Conservation (phyloP, 345 rosid species). For the Jatropha curcas region DNA sequence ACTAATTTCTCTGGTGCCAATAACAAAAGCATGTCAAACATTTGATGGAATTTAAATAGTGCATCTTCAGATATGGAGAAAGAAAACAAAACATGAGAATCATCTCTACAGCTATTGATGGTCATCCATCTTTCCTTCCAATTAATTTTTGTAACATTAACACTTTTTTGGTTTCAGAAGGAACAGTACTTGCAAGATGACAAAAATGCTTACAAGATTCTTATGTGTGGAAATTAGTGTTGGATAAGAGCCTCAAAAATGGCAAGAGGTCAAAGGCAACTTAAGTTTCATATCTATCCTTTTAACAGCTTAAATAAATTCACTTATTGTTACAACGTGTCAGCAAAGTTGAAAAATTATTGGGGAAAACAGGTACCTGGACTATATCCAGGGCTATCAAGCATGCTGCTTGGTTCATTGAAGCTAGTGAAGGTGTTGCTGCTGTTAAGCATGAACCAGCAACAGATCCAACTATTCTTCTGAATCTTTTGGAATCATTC, state of each 20-base stretch:
- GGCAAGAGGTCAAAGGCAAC: background rate
- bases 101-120: background rate
- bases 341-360: background rate
- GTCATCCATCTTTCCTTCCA: background rate
- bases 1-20: background rate
- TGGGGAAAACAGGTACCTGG: slow-evolving; percentile 50
- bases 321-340: background rate
- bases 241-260: background rate
- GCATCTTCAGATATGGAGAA: background rate
- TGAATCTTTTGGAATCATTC: slow-evolving; percentile 69
- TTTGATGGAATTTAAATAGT: background rate
- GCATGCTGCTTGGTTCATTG: slow-evolving; percentile 62
- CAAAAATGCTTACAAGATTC: background rate
- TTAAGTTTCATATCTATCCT: background rate
- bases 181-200: background rate
- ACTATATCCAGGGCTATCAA: slow-evolving; percentile 76
- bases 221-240: background rate
- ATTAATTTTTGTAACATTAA: background rate
- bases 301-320: background rate
- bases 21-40: background rate
- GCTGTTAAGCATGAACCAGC: slow-evolving; percentile 74
- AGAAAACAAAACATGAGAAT: background rate
- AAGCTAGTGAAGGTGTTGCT: slow-evolving; percentile 76
- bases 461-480: slow-evolving; percentile 81
- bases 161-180: background rate